Conservation (phyloP, 305 asterid species). For the Solanum chacoense region DNA sequence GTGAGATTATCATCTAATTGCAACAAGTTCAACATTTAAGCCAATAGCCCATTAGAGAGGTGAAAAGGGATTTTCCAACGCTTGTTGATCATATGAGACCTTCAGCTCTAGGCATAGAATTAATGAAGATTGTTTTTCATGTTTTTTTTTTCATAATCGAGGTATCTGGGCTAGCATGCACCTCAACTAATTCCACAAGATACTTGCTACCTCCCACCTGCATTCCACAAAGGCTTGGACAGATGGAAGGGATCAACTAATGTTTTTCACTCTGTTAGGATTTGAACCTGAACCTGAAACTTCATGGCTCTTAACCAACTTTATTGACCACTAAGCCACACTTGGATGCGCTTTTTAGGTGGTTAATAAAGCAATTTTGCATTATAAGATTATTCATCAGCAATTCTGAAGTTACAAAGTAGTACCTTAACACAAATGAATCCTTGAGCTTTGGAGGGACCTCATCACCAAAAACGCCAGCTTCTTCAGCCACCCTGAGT, state of each 20-base stretch:
- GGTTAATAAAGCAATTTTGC: not conserved
- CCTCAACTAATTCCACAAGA: not conserved
- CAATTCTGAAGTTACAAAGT: not conserved
- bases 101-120: not conserved
- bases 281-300: not conserved
- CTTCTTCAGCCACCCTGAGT: conserved; percentile 65
- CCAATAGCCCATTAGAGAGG: not conserved
- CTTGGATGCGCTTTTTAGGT: not conserved
- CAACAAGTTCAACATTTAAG: not conserved
- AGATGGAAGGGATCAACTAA: not conserved
- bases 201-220: not conserved
- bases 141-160: not conserved
- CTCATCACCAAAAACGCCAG: conserved; percentile 66
- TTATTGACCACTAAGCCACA: not conserved
- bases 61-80: not conserved
- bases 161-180: not conserved
- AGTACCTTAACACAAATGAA: conserved; percentile 52
- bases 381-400: not conserved
- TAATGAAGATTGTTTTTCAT: not conserved
- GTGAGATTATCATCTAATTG: not conserved
- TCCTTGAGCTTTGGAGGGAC: conserved; percentile 54
- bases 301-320: not conserved
- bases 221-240: not conserved
- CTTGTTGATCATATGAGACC: not conserved
- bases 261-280: not conserved